Evolutionary conservation across 352 stramenopile genomes (phyloP).

Genomic region (Phytophthora cryptogea): DNA sequence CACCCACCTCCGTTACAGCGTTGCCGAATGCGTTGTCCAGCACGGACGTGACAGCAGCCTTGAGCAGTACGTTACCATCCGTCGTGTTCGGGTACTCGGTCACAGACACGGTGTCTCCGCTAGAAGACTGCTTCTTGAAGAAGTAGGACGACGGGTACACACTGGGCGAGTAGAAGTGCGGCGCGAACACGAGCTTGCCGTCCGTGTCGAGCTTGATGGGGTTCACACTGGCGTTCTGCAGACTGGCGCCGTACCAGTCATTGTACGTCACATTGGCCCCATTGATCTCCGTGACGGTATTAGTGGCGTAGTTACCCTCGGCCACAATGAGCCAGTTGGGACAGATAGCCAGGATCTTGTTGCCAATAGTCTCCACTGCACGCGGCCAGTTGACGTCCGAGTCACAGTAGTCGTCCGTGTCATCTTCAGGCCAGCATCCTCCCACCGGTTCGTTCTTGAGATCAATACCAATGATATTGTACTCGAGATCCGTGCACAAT

Average conservation of each 20-base stretch:
- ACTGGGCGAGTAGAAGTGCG: conserved; percentile 84
- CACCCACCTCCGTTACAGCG: conserved; percentile 44
- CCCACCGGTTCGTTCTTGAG: conserved; percentile 83
- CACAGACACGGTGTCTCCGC: conserved; percentile 40
- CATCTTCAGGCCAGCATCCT: conserved; percentile 70
- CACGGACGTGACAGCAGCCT: conserved; percentile 57
- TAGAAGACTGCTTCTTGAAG: conserved; percentile 61
- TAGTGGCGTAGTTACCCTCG: conserved; percentile 62
- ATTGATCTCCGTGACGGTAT: conserved; percentile 52
- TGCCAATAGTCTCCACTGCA: conserved; percentile 65
- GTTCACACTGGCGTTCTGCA: conserved; percentile 77
- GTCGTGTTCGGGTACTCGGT: conserved; percentile 72
- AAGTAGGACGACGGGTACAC: conserved; percentile 81
- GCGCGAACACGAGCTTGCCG: conserved; percentile 82
- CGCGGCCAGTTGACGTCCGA: conserved; percentile 72
- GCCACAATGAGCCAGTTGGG: conserved; percentile 82
- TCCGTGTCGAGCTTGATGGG: conserved; percentile 55
- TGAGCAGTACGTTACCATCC: conserved; percentile 59
- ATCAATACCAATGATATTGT: conserved; percentile 87
- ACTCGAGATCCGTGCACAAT: conserved; percentile 76
- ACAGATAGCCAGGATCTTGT: conserved; percentile 67
- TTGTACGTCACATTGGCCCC: conserved; percentile 73
- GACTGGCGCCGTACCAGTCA: conserved; percentile 83
- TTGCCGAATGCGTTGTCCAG: conserved; percentile 75
- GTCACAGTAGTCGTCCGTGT: conserved; percentile 58